Conservation (phyloP, 805 yeast species). For the Cyberlindnera misumaiensis region DNA sequence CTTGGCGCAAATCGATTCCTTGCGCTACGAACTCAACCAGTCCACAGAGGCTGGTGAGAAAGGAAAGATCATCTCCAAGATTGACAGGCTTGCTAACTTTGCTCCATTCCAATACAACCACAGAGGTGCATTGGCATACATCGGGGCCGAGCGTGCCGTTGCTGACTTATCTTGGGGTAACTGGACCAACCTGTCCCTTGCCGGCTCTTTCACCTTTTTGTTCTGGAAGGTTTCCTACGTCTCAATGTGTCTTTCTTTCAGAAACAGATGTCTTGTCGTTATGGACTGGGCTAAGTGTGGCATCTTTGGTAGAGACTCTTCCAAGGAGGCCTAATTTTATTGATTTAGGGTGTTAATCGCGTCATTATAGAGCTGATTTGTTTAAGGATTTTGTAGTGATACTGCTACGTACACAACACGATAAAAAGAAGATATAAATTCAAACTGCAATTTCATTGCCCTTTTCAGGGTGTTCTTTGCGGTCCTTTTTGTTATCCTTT, state of each 20-base stretch:
- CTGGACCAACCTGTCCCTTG: slow-evolving; percentile 72
- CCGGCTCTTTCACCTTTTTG: slow-evolving; percentile 81
- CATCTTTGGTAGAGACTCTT: slow-evolving; percentile 83
- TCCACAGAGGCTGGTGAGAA: slow-evolving; percentile 34
- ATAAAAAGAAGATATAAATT: too few species aligned
- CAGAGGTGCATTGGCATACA: slow-evolving; percentile 90
- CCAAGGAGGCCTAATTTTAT: slow-evolving; percentile 20
- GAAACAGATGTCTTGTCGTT: slow-evolving; percentile 80
- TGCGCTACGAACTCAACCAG: slow-evolving; percentile 36
- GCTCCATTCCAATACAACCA: slow-evolving; percentile 74
- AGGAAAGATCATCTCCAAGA: slow-evolving; percentile 23
- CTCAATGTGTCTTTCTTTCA: slow-evolving; percentile 83
- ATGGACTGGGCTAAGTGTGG: slow-evolving; percentile 87
- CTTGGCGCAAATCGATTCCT: slow-evolving; percentile 52
- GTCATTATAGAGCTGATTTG: slow-evolving; percentile 1
- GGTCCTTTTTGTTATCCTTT: slow-evolving; percentile 15
- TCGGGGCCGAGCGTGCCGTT: slow-evolving; percentile 89
- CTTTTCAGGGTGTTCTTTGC: too few species aligned
- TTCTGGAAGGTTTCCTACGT: slow-evolving; percentile 95
- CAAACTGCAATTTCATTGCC: too few species aligned
- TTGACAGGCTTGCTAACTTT: slow-evolving; percentile 39
- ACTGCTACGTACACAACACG: too few species aligned
- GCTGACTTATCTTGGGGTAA: slow-evolving; percentile 82
- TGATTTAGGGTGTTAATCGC: neutral
- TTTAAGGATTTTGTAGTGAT: too few species aligned